A percentile compares a stretch with the other conserved stretches of the same genome.
phyloP scores from a whole-genome alignment of 306 rosid species.

The Acacia crassicarpa region DNA sequence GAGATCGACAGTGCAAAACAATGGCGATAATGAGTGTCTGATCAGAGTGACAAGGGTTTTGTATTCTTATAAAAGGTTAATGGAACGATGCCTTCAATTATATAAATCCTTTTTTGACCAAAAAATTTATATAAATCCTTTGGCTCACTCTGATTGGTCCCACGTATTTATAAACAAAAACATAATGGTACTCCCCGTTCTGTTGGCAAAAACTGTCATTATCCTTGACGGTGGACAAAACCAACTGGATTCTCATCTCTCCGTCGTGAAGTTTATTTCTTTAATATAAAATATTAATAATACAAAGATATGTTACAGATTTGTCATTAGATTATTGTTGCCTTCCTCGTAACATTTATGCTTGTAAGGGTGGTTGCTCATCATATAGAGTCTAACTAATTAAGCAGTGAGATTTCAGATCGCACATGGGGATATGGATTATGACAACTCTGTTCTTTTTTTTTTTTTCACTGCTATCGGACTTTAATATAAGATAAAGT shows the following conservation, averaged over 20 bases:
- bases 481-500: no score
- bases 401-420: slow-evolving; percentile 20
- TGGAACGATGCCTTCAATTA: not conserved
- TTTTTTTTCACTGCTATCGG: not conserved
- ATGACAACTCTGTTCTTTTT: not conserved
- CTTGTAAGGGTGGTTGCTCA: not conserved
- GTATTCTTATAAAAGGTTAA: not conserved
- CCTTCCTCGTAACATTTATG: not conserved
- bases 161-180: not conserved
- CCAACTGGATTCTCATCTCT: slow-evolving; percentile 22
- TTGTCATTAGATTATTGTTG: slow-evolving; percentile 35
- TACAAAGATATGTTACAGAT: slow-evolving; percentile 25
- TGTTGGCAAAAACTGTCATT: slow-evolving; percentile 11
- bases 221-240: slow-evolving; percentile 50
- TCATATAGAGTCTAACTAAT: not conserved
- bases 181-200: not conserved
- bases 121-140: not conserved
- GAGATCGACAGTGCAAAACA: slow-evolving; percentile 26
- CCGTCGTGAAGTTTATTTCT: slow-evolving; percentile 4
- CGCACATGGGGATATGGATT: slow-evolving; percentile 30
- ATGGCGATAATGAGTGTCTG: not conserved
- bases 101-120: not conserved
- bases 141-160: not conserved
- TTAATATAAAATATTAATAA: not conserved
- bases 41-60: slow-evolving; percentile 18